Conservation (phyloP, 75 land plant species). For the Cryptomeria japonica region DNA sequence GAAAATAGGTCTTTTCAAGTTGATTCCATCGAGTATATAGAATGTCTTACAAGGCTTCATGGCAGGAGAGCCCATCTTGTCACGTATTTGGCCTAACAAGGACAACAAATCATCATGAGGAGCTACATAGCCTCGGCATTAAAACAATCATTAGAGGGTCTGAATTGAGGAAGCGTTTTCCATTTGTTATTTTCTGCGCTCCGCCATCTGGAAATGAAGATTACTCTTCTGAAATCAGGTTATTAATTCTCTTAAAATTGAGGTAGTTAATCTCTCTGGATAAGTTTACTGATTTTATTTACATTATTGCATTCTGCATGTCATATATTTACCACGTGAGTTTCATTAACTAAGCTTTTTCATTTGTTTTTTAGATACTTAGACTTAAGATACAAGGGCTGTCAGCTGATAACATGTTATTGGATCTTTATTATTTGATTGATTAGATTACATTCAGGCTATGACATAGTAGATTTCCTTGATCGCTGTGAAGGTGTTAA, state of each 20-base stretch:
- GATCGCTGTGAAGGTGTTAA: neutral
- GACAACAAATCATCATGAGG: constrained; percentile 39
- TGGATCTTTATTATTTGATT: neutral
- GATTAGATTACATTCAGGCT: neutral
- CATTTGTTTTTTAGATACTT: neutral
- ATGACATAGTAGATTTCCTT: neutral
- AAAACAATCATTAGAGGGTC: constrained; percentile 27
- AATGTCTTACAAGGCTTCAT: neutral
- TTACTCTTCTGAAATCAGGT: constrained; percentile 48
- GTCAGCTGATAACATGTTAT: neutral
- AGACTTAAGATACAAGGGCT: neutral
- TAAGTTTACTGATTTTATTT: neutral
- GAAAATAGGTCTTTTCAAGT: neutral
- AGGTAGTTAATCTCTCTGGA: neutral
- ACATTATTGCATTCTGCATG: neutral
- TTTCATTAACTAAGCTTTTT: neutral
- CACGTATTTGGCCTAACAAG: constrained; percentile 39
- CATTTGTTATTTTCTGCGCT: constrained; percentile 52
- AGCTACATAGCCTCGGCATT: constrained; percentile 34
- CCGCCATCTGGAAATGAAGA: constrained; percentile 56
- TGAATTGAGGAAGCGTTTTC: constrained; percentile 23
- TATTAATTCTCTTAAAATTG: neutral
- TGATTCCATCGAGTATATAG: constrained; percentile 1
- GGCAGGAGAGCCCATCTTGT: constrained; percentile 26
- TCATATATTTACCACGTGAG: neutral